Conservation (phyloP, 169 alveolate species). For the Neospora caninum region DNA sequence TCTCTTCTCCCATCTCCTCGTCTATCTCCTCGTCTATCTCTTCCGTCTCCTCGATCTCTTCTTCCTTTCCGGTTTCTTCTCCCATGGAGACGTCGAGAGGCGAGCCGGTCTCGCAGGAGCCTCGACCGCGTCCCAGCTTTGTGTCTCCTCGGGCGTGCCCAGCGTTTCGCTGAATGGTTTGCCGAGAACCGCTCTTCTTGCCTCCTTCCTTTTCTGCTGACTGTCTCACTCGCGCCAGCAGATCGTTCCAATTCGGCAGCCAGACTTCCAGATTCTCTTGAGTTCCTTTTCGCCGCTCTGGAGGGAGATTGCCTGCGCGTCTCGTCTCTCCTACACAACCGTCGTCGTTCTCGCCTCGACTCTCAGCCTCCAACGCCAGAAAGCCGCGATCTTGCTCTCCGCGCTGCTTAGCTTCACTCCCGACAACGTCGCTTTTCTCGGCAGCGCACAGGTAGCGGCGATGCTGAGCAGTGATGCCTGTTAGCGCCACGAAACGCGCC, state of each 20-base stretch:
- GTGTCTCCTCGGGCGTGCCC: not conserved
- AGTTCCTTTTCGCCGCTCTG: not conserved
- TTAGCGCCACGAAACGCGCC: not conserved
- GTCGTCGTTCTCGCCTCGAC: too few species aligned
- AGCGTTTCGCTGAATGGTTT: not conserved
- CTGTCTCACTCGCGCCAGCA: not conserved
- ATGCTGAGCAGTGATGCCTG: not conserved
- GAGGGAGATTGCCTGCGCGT: too few species aligned
- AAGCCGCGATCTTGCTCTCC: not conserved
- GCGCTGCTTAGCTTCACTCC: not conserved
- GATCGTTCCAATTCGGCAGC: not conserved
- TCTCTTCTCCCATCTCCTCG: not conserved
- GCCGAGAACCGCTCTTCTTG: not conserved
- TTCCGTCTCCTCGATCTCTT: not conserved
- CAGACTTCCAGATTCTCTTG: not conserved
- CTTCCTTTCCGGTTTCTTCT: not conserved
- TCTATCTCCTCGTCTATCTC: too few species aligned
- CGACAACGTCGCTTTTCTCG: not conserved
- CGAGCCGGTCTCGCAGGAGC: not conserved
- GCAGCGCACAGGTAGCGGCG: not conserved
- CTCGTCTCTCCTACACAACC: too few species aligned
- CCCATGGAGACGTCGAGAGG: not conserved
- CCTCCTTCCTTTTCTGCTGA: not conserved
- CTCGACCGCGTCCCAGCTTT: too few species aligned
- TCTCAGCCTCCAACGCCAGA: not conserved